A percentile compares a stretch with the other conserved stretches of the same genome.
These are phyloP conservation scores for Arthrobotrys sphaeroides DNA, from an alignment of 2,329 filamentous ascomycete genomes.

Conservation along the genomic window DNA sequence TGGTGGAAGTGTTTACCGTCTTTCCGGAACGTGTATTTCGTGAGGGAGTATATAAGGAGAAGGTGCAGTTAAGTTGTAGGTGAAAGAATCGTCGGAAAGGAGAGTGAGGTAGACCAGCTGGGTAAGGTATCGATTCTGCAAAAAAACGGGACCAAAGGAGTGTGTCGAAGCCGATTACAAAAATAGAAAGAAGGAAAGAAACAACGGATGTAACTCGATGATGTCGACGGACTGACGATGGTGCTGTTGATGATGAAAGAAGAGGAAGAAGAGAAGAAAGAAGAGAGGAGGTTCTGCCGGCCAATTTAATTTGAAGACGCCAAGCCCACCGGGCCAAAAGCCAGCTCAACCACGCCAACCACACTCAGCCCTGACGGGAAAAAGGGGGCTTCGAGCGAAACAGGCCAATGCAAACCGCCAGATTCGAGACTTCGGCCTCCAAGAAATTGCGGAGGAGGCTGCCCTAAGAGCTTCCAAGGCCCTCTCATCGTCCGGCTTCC, in stretches of 20 bases:
- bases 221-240: slow-evolving; percentile 26
- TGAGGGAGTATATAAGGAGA: background rate
- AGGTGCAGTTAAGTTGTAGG: background rate
- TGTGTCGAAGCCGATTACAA: slow-evolving; percentile 48
- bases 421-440: background rate
- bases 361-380: slow-evolving; percentile 26
- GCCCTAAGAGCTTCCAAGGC: slow-evolving; percentile 1
- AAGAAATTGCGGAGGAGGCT: slow-evolving; percentile 15
- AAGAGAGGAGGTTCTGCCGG: background rate
- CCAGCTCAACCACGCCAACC: slow-evolving; percentile 7
- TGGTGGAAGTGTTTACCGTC: background rate
- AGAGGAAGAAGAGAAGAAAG: background rate
- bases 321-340: slow-evolving; percentile 2
- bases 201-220: slow-evolving; percentile 15
- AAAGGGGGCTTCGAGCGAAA: slow-evolving; percentile 20
- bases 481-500: slow-evolving; percentile 7
- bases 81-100: slow-evolving; percentile 5
- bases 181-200: slow-evolving; percentile 23
- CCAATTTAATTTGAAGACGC: slow-evolving; percentile 15
- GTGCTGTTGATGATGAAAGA: slow-evolving; percentile 13
- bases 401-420: slow-evolving; percentile 8
- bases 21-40: background rate
- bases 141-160: slow-evolving; percentile 34
- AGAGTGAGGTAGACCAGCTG: slow-evolving; percentile 39
- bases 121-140: background rate